These are phyloP conservation scores for Tolypocladium ophioglossoides DNA, from an alignment of 2,329 filamentous ascomycete species.

Conservation along the genomic window DNA sequence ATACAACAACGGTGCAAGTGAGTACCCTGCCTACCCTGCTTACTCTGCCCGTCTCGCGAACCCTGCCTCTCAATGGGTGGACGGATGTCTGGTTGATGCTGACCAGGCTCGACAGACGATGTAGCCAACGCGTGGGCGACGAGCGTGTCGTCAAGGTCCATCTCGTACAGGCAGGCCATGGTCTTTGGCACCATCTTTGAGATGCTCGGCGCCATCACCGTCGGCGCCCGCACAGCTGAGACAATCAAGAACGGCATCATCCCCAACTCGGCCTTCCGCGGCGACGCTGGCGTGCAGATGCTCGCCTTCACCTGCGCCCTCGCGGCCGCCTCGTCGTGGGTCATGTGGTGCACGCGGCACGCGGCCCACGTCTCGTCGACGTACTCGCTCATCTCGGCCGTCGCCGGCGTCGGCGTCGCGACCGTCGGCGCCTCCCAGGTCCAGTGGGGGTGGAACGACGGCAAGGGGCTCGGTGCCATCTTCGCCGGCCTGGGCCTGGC, in stretches of 20 bases:
- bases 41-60: background rate
- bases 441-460: slow-evolving; percentile 59
- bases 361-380: slow-evolving; percentile 62
- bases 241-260: slow-evolving; percentile 74
- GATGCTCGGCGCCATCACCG: slow-evolving; percentile 52
- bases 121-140: slow-evolving; percentile 79
- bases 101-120: slow-evolving; percentile 46
- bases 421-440: slow-evolving; percentile 49
- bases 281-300: slow-evolving; percentile 55
- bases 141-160: slow-evolving; percentile 60
- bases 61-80: background rate
- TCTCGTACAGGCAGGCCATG: slow-evolving; percentile 60
- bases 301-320: slow-evolving; percentile 54
- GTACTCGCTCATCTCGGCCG: slow-evolving; percentile 56
- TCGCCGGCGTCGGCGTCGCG: slow-evolving; percentile 57
- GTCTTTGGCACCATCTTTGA: slow-evolving; percentile 55
- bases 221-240: slow-evolving; percentile 56
- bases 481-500: slow-evolving; percentile 64
- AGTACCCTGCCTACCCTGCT: slow-evolving; percentile 20
- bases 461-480: slow-evolving; percentile 61
- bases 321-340: slow-evolving; percentile 56
- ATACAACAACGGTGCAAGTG: slow-evolving; percentile 71
- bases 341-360: slow-evolving; percentile 68
- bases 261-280: slow-evolving; percentile 42
- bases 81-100: background rate